Base-by-base conservation (phyloP, 805 yeast genomes). In the Saccharomycopsis fermentans region DNA sequence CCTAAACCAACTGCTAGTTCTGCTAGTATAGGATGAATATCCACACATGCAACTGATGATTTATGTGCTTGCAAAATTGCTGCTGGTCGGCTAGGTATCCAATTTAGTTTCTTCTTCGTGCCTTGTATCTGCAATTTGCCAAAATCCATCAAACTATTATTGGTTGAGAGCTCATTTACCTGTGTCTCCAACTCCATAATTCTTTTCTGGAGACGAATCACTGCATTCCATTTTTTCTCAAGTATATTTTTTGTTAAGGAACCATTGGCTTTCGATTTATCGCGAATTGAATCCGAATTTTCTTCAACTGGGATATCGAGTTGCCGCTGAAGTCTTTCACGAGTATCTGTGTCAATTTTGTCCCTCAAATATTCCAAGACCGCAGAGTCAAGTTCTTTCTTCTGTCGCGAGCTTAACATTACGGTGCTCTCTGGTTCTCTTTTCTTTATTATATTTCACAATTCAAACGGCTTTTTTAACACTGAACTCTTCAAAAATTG, bases 221-320 rank as follows among this genome's bases (percentile, higher is more conserved):
- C 92, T 0, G 96, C 84, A 0, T 85, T 77, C 97, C 97, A 91
- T 72, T 90, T 91, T 70, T 84, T 86, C 64, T 86, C 89, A 43
- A 89, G 72, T 11, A 76, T 66, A 11, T 67, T 64, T 56, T 64
- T 67, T 5, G 29, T 43, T 6, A 43, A 21, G 21, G 29, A 24
- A 26, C 50, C 50, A 43, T 16, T 37, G 19, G 17, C 21, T 37
- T 43, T 68, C 73, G 43, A 59, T 67, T 9, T n/a, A 17, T 14
- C 27, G 11, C 3, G 21, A 21, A 8, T 48, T 16, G 12, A 27
- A 27, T 34, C 51, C 47, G 40, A 48, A 24, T 16, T 55, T 53
- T 16, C 56, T 53, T 4, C 29, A 9, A 43, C 55, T 14, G 37
- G 32, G 6, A 58, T 21, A 17, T 48, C 27, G 16, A 58, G 58